Conservation (phyloP, 2,329 filamentous ascomycete genomes). For the Colletotrichum lindemuthianum region DNA sequence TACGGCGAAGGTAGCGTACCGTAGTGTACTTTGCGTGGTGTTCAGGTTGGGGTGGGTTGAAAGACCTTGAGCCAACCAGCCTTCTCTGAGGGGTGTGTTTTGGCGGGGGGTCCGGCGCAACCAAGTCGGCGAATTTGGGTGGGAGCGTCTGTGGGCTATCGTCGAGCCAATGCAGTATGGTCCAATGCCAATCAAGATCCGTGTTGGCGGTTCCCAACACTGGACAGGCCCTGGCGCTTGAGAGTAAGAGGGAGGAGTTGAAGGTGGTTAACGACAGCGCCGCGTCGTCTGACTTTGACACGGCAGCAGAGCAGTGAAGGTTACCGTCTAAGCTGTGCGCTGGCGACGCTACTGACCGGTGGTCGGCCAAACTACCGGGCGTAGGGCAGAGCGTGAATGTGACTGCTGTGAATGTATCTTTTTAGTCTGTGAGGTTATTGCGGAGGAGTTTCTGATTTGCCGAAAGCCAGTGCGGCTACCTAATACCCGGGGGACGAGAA, state of each 20-base stretch:
- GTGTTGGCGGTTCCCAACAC: conserved; percentile 20
- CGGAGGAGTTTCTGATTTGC: no score
- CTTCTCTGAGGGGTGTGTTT: conserved; percentile 21
- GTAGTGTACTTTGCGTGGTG: no score
- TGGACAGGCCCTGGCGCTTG: background rate
- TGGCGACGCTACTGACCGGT: conserved; percentile 11
- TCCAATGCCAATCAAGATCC: conserved; percentile 33
- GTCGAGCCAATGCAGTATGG: conserved; percentile 30
- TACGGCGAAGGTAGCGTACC: conserved; percentile 9
- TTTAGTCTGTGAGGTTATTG: no score
- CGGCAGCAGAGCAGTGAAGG: background rate
- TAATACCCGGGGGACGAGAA: background rate
- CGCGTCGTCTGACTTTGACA: no score
- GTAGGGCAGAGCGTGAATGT: background rate
- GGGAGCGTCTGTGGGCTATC: conserved; percentile 35
- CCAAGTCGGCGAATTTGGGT: conserved; percentile 34
- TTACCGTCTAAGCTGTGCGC: conserved; percentile 7
- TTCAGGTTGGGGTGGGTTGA: no score
- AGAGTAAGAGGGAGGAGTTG: conserved; percentile 4
- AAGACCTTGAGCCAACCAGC: conserved; percentile 19
- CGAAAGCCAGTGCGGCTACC: no score
- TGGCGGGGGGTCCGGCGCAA: conserved; percentile 30
- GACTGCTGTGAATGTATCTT: background rate
- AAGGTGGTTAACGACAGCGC: background rate
- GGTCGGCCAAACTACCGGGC: conserved; percentile 19